Evolutionary conservation across 2,329 filamentous ascomycete species (phyloP).

Genomic region (Pseudogymnoascus sp.): DNA sequence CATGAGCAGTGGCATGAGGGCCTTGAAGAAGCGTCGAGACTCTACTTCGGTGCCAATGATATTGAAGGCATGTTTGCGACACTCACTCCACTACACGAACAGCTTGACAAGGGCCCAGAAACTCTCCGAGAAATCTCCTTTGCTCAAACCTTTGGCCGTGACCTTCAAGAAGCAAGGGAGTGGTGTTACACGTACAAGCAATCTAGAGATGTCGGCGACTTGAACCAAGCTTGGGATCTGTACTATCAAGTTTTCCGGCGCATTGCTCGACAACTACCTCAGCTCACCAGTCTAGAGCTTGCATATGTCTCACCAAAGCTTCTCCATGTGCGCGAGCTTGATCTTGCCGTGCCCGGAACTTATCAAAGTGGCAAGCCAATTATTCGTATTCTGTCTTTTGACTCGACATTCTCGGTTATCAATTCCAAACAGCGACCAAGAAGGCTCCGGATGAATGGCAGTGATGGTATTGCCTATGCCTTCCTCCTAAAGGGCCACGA

Average conservation of each 20-base stretch:
- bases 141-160: slow-evolving; percentile 91
- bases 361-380: slow-evolving; percentile 74
- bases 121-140: slow-evolving; percentile 95
- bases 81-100: slow-evolving; percentile 81
- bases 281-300: slow-evolving; percentile 85
- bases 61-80: slow-evolving; percentile 95
- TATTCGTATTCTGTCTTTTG: slow-evolving; percentile 81
- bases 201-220: slow-evolving; percentile 83
- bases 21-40: slow-evolving; percentile 86
- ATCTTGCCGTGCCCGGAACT: slow-evolving; percentile 91
- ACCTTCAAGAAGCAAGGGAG: slow-evolving; percentile 87
- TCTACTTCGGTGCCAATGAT: slow-evolving; percentile 97
- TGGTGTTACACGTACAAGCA: slow-evolving; percentile 91
- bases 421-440: slow-evolving; percentile 93
- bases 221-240: slow-evolving; percentile 97
- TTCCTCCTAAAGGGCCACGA: slow-evolving; percentile 98
- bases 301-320: slow-evolving; percentile 96
- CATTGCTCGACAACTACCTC: slow-evolving; percentile 86
- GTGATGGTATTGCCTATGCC: slow-evolving; percentile 78
- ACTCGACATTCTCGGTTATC: slow-evolving; percentile 83
- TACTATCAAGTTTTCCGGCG: slow-evolving; percentile 98
- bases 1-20: slow-evolving; percentile 99
- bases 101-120: slow-evolving; percentile 84
- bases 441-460: slow-evolving; percentile 80
- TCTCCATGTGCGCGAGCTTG: slow-evolving; percentile 74